Evolutionary conservation across 345 rosid species (phyloP).

Genomic region (Erodium maritimum): DNA sequence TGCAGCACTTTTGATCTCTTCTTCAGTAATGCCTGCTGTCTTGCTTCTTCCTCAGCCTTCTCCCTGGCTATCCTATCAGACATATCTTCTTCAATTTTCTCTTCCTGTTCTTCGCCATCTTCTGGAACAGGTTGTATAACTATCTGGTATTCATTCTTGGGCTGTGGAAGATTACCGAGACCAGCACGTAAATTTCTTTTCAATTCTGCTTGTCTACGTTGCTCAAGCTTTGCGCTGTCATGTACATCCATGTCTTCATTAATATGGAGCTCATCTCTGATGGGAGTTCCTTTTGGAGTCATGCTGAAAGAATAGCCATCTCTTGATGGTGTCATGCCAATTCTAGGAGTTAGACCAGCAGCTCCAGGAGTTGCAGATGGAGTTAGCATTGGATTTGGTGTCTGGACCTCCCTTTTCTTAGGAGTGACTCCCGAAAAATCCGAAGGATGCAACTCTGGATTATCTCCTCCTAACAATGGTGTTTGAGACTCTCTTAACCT

Average conservation of each 20-base stretch:
- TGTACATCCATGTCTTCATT: conserved; percentile 83
- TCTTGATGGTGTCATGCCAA: conserved; percentile 86
- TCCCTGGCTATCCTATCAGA: conserved; percentile 82
- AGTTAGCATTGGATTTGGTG: conserved; percentile 86
- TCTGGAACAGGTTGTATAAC: conserved; percentile 71
- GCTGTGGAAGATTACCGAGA: conserved; percentile 76
- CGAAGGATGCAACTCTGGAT: conserved; percentile 98
- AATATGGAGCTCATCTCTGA: conserved; percentile 92
- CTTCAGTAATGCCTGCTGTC: conserved; percentile 68
- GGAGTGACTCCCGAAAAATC: conserved; percentile 99
- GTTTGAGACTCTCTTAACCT: conserved; percentile 95
- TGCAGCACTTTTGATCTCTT: conserved; percentile 97
- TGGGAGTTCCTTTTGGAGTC: conserved; percentile 94
- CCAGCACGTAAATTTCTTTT: conserved; percentile 68
- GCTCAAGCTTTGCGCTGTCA: conserved; percentile 68
- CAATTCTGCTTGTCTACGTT: conserved; percentile 64
- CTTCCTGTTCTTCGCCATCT: conserved; percentile 79
- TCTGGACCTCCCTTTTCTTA: conserved; percentile 70
- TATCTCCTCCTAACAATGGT: conserved; percentile 91
- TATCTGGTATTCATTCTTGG: conserved; percentile 89
- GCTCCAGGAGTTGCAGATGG: conserved; percentile 90
- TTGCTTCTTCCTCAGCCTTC: conserved; percentile 91
- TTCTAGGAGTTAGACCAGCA: conserved; percentile 71
- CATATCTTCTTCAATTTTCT: conserved; percentile 98
- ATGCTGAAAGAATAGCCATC: conserved; percentile 66